Conservation (phyloP, 495 filamentous ascomycete species). For the Xylaria sp. region DNA sequence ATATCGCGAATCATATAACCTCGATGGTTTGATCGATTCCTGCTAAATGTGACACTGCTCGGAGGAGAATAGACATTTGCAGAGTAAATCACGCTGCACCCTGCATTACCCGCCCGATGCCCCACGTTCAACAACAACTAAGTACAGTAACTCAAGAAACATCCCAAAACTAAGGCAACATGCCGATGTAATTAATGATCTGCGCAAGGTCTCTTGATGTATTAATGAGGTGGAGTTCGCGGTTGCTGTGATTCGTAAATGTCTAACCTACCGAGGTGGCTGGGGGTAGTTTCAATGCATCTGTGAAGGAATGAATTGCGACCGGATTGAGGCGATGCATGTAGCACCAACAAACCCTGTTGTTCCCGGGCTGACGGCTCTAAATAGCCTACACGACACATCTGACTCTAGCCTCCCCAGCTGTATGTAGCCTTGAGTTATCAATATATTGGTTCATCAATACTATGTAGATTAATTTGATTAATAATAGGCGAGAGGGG, state of each 20-base stretch:
- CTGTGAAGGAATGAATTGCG: slow-evolving; percentile 20
- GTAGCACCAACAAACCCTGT: slow-evolving; percentile 25
- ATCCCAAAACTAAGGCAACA: background rate
- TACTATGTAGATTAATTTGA: background rate
- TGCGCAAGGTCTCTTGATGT: slow-evolving; percentile 20
- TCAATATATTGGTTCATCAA: slow-evolving; percentile 12
- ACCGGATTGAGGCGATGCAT: slow-evolving; percentile 21
- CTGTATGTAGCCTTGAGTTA: slow-evolving; percentile 3
- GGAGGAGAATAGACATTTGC: background rate
- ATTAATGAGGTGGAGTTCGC: slow-evolving; percentile 13
- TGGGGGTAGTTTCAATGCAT: slow-evolving; percentile 18
- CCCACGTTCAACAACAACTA: background rate
- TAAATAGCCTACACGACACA: slow-evolving; percentile 19
- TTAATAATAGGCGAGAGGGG: background rate
- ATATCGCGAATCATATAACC: slow-evolving; percentile 14
- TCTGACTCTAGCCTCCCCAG: slow-evolving; percentile 6
- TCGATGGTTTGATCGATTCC: slow-evolving; percentile 16
- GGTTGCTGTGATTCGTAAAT: slow-evolving; percentile 17
- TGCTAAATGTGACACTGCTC: slow-evolving; percentile 16
- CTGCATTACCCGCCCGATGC: background rate
- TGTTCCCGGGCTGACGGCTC: slow-evolving; percentile 12
- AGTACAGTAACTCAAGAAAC: slow-evolving; percentile 8
- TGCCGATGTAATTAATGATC: slow-evolving; percentile 21
- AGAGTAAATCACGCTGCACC: background rate
- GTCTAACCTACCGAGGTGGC: background rate